Conservation (phyloP, 2,329 filamentous ascomycete genomes). For the Fusarium zealandicum region DNA sequence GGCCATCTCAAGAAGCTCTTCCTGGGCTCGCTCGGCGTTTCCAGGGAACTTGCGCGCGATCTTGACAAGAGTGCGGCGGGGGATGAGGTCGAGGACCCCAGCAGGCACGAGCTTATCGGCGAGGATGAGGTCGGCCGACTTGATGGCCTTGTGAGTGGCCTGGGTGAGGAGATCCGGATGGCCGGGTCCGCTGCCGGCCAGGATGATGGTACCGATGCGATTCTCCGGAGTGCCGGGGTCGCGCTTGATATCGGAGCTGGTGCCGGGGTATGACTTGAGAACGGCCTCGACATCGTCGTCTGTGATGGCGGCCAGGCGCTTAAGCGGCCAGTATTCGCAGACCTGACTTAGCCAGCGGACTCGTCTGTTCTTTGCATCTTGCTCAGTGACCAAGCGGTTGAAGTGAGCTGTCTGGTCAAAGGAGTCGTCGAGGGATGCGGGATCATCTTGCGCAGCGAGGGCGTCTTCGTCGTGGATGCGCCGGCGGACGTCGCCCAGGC, state of each 20-base stretch:
- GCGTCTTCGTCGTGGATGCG: constrained; percentile 77
- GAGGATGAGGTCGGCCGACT: constrained; percentile 77
- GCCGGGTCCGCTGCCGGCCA: constrained; percentile 91
- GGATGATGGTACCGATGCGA: constrained; percentile 74
- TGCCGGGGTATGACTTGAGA: constrained; percentile 71
- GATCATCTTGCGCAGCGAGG: constrained; percentile 47
- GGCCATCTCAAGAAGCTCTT: constrained; percentile 83
- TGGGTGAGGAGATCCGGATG: constrained; percentile 91
- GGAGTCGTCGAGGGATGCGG: constrained; percentile 70
- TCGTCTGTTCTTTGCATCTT: constrained; percentile 78
- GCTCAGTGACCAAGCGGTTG: constrained; percentile 80
- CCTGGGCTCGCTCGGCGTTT: constrained; percentile 91
- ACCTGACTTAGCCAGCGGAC: constrained; percentile 96
- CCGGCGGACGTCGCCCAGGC: constrained; percentile 75
- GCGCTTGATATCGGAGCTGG: constrained; percentile 36
- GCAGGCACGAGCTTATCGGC: constrained; percentile 88
- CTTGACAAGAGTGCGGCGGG: constrained; percentile 84
- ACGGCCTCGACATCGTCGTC: constrained; percentile 81
- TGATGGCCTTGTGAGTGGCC: constrained; percentile 79
- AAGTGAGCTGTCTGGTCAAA: constrained; percentile 81
- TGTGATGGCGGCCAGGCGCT: constrained; percentile 77
- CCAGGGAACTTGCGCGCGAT: constrained; percentile 98
- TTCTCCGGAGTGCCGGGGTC: constrained; percentile 24
- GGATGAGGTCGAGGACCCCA: constrained; percentile 86
- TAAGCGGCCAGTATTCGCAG: constrained; percentile 97